These are phyloP conservation scores for Monascus ruber DNA, from an alignment of 2,329 filamentous ascomycete genomes.

Conservation along the genomic window DNA sequence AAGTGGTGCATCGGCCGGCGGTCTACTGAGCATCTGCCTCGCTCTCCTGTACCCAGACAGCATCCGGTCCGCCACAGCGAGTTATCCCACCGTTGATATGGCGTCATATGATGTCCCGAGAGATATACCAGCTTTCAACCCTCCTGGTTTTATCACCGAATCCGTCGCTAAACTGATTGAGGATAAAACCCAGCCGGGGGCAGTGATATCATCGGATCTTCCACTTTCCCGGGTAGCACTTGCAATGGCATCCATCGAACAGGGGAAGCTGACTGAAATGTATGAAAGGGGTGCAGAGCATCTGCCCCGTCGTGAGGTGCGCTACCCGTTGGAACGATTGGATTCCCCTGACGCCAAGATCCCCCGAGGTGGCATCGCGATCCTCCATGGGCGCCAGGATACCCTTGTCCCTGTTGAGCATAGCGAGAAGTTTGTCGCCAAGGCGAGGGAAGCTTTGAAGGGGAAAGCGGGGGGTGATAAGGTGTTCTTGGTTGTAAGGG, in stretches of 20 bases:
- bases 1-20: constrained; percentile 21
- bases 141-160: constrained; percentile 7
- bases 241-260: constrained; percentile 9
- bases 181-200: constrained; percentile 3
- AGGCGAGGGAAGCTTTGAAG: constrained; percentile 11
- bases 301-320: constrained; percentile 2
- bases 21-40: constrained; percentile 16
- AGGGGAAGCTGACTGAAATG: constrained; percentile 7
- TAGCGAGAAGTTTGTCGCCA: constrained; percentile 16
- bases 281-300: constrained; percentile 11
- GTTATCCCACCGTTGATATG: constrained; percentile 24
- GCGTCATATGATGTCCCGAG: constrained; percentile 8
- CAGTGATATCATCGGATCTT: constrained; percentile 6
- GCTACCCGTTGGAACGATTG: constrained; percentile 20
- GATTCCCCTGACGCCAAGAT: constrained; percentile 13
- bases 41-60: constrained; percentile 15
- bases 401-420: constrained; percentile 17
- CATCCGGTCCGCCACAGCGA: constrained; percentile 18
- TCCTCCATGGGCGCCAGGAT: constrained; percentile 27
- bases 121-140: constrained; percentile 4
- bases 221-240: constrained; percentile 6
- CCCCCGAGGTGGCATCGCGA: constrained; percentile 18
- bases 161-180: constrained; percentile 6
- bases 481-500: constrained; percentile 14
- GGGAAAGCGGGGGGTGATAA: constrained; percentile 11